Conservation (phyloP, 2,329 filamentous ascomycete species). For the Neofusicoccum laricinum region DNA sequence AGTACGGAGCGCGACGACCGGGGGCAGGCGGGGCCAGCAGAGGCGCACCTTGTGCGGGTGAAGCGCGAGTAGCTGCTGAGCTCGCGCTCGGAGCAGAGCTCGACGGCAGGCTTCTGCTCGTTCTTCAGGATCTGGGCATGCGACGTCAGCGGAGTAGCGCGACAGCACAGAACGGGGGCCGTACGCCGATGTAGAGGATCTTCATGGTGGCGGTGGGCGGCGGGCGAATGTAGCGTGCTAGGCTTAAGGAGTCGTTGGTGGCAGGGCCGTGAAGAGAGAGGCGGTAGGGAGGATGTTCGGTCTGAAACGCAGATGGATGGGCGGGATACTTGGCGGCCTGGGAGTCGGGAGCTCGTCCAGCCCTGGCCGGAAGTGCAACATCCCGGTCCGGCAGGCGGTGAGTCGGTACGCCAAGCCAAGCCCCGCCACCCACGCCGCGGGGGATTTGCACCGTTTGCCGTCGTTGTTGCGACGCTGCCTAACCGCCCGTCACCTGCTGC, state of each 20-base stretch:
- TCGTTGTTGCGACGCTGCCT: not conserved
- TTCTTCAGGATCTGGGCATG: conserved; percentile 72
- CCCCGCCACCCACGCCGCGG: not conserved
- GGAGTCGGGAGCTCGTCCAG: not conserved
- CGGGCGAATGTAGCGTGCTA: not conserved
- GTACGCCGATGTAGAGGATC: conserved; percentile 82
- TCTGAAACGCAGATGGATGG: conserved; percentile 14
- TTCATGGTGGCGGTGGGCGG: conserved; percentile 62
- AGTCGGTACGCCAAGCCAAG: not conserved
- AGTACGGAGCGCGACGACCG: not conserved
- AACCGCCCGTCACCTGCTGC: not conserved
- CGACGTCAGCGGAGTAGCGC: conserved; percentile 19
- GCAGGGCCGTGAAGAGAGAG: not conserved
- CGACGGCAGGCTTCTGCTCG: conserved; percentile 69
- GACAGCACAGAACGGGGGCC: conserved; percentile 32
- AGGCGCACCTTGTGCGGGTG: conserved; percentile 64
- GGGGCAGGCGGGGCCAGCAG: not conserved
- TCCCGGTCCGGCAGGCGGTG: conserved; percentile 1
- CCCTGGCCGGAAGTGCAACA: not conserved
- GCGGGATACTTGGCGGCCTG: conserved; percentile 8
- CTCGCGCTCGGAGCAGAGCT: conserved; percentile 75
- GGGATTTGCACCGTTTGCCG: not conserved
- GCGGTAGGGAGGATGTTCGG: conserved; percentile 10
- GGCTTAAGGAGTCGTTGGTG: not conserved
- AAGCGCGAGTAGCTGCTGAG: conserved; percentile 77